These are phyloP conservation scores for Ceratopteris richardii DNA, from an alignment of 75 land plant species.

Conservation along the genomic window DNA sequence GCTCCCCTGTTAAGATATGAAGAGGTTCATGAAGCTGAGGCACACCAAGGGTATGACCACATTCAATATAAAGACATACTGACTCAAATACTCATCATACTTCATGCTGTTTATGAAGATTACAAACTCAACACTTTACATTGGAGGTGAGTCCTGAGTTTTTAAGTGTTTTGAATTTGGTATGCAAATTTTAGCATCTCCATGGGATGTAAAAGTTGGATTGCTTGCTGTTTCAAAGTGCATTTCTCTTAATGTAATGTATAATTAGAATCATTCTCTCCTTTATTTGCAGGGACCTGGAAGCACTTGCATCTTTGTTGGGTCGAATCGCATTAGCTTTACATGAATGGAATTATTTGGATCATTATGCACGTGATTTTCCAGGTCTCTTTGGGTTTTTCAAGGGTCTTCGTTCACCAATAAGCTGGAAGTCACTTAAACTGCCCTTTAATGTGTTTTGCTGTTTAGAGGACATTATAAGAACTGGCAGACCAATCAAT, in stretches of 20 bases:
- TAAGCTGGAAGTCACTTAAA: slow-evolving; percentile 5
- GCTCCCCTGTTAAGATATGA: slow-evolving; percentile 4
- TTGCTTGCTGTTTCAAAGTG: no score
- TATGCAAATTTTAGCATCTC: no score
- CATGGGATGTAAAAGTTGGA: no score
- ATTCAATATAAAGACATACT: slow-evolving; percentile 21
- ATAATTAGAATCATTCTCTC: no score
- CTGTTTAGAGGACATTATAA: slow-evolving; percentile 71
- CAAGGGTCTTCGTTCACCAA: background rate
- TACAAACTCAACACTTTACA: slow-evolving; percentile 77
- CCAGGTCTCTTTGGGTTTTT: slow-evolving; percentile 36
- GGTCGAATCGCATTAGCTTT: slow-evolving; percentile 46
- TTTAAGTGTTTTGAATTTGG: no score
- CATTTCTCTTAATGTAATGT: no score
- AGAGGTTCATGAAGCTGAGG: background rate
- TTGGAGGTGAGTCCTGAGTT: slow-evolving; percentile 35
- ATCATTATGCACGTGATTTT: slow-evolving; percentile 89
- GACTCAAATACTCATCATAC: slow-evolving; percentile 46
- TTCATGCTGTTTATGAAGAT: slow-evolving; percentile 91
- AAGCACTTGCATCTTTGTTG: slow-evolving; percentile 43
- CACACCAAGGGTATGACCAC: background rate
- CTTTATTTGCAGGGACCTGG: slow-evolving; percentile 44
- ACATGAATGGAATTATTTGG: slow-evolving; percentile 59
- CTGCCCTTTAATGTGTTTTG: slow-evolving; percentile 56
- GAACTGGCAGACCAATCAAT: slow-evolving; percentile 26